Percentiles rank a stretch among this genome's conserved stretches.
These are phyloP conservation scores for Solanum microdontum DNA, from an alignment of 257 asterid genomes.

Conservation along the genomic window DNA sequence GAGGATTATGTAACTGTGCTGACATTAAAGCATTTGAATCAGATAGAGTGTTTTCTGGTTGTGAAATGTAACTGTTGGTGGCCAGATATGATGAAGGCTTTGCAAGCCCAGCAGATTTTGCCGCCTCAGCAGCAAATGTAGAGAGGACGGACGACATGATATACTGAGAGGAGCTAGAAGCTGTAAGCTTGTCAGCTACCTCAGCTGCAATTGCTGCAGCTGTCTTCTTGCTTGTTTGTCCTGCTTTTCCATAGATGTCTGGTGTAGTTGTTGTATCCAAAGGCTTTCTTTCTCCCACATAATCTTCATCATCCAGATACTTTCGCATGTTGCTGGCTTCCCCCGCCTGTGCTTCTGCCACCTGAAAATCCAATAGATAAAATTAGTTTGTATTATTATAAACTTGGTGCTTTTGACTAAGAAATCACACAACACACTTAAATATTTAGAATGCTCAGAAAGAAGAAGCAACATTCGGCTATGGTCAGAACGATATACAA, in stretches of 20 bases:
- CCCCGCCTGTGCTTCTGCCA: slow-evolving; percentile 67
- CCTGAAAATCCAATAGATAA: slow-evolving; percentile 31
- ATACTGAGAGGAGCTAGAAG: slow-evolving; percentile 81
- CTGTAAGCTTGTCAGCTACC: slow-evolving; percentile 78
- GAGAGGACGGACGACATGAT: slow-evolving; percentile 88
- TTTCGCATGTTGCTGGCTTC: slow-evolving; percentile 50
- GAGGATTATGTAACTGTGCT: slow-evolving; percentile 15
- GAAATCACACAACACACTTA: background rate
- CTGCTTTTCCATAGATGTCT: slow-evolving; percentile 20
- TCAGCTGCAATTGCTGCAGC: slow-evolving; percentile 82
- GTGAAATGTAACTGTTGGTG: slow-evolving; percentile 15
- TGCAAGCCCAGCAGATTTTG: slow-evolving; percentile 55
- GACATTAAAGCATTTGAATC: slow-evolving; percentile 34
- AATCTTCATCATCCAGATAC: slow-evolving; percentile 39
- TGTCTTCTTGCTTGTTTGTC: slow-evolving; percentile 39
- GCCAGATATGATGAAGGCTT: slow-evolving; percentile 33
- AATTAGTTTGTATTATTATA: background rate
- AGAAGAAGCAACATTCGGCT: background rate
- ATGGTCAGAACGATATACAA: background rate
- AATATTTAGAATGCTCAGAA: background rate
- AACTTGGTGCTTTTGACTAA: background rate
- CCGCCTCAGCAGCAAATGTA: slow-evolving; percentile 82
- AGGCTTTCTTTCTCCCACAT: slow-evolving; percentile 30
- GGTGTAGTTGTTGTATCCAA: slow-evolving; percentile 7
- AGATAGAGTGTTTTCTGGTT: slow-evolving; percentile 17